A percentile compares a stretch with the other conserved stretches of the same genome.
These are phyloP conservation scores for Podosphaera fusca DNA, from an alignment of 2,329 filamentous ascomycete species.

Conservation along the genomic window DNA sequence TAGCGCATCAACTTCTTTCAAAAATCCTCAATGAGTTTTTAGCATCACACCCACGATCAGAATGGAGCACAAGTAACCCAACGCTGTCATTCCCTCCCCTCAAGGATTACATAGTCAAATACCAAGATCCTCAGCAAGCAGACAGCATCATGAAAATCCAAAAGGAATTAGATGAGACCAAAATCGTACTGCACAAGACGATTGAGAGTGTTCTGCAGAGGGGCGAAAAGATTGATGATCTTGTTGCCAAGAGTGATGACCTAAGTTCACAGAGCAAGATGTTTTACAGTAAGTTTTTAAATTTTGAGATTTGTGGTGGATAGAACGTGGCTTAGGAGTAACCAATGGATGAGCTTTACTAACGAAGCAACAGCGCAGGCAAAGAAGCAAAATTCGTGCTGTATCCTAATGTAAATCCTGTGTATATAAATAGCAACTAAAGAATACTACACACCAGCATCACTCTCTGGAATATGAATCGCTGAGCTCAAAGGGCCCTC, in stretches of 20 bases:
- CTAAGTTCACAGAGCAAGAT: slow-evolving; percentile 86
- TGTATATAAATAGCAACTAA: too few species aligned
- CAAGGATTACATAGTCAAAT: slow-evolving; percentile 49
- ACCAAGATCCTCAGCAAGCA: slow-evolving; percentile 53
- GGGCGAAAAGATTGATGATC: slow-evolving; percentile 86
- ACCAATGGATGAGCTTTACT: slow-evolving; percentile 1
- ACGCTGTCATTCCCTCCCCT: slow-evolving; percentile 46
- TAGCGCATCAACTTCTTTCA: slow-evolving; percentile 67
- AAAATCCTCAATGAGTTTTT: slow-evolving; percentile 81
- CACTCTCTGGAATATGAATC: too few species aligned
- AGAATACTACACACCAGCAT: too few species aligned
- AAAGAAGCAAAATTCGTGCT: slow-evolving; percentile 66
- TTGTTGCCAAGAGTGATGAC: slow-evolving; percentile 83
- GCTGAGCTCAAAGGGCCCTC: too few species aligned
- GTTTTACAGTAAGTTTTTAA: slow-evolving; percentile 54
- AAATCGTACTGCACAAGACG: slow-evolving; percentile 91
- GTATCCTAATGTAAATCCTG: slow-evolving; percentile 21
- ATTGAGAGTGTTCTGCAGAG: slow-evolving; percentile 74
- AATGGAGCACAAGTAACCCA: slow-evolving; percentile 34
- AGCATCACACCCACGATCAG: slow-evolving; percentile 44
- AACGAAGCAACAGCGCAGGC: slow-evolving; percentile 27
- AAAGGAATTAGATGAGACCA: slow-evolving; percentile 89
- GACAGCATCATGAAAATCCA: slow-evolving; percentile 93
- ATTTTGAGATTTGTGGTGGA: too few species aligned
- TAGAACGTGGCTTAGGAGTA: background rate